These are phyloP conservation scores for Aureobasidium pullulans DNA, from an alignment of 2,329 filamentous ascomycete genomes.

Conservation along the genomic window DNA sequence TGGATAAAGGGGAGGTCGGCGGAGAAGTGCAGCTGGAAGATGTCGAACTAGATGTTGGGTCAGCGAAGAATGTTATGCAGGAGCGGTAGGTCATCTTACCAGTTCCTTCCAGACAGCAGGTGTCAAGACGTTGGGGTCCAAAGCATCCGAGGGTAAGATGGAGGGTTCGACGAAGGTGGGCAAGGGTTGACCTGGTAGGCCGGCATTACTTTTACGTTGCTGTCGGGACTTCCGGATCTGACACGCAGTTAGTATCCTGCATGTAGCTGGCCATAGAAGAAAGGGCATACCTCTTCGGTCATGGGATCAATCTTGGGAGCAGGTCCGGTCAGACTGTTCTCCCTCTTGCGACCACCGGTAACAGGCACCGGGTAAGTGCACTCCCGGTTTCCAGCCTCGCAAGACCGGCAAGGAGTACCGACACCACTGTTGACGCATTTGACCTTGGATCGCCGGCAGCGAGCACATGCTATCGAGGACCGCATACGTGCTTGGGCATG, in stretches of 20 bases:
- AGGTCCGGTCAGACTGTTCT: conserved; percentile 13
- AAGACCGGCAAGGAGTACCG: conserved; percentile 65
- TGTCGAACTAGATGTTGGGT: conserved; percentile 43
- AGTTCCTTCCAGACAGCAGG: conserved; percentile 60
- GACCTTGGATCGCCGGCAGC: conserved; percentile 74
- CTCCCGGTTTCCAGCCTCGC: conserved; percentile 62
- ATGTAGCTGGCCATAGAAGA: neutral
- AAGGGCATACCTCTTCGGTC: neutral
- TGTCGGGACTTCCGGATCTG: conserved; percentile 10
- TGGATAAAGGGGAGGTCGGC: conserved; percentile 68
- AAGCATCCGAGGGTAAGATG: conserved; percentile 38
- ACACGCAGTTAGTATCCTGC: neutral
- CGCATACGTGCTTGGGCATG: conserved; percentile 47
- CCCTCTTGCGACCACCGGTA: conserved; percentile 23
- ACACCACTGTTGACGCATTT: conserved; percentile 77
- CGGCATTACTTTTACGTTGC: conserved; percentile 13
- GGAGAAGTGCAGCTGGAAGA: conserved; percentile 64
- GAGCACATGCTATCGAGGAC: conserved; percentile 70
- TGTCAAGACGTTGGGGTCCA: conserved; percentile 56
- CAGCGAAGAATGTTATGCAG: conserved; percentile 15
- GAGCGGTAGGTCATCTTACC: conserved; percentile 22
- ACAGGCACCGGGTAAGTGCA: conserved; percentile 61
- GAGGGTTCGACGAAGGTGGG: neutral
- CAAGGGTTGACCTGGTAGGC: conserved; percentile 10
- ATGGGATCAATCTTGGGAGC: neutral